Percentiles rank a stretch among this genome's conserved stretches.
phyloP scores from a whole-genome alignment of 768 basidiomycete species.

The Fomitopsis pulvina region DNA sequence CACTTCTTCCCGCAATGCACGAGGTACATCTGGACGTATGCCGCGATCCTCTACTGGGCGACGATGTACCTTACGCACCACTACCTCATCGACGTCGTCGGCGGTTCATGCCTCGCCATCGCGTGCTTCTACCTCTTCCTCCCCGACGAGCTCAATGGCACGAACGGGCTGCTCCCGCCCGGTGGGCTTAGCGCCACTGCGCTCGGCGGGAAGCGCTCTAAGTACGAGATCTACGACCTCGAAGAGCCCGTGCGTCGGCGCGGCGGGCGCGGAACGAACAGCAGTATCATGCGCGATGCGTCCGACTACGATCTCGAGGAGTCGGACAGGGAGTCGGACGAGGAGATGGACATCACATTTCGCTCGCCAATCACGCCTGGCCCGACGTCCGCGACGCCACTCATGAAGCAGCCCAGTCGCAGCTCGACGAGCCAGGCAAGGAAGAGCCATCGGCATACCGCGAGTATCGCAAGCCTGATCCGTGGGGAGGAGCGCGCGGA shows the following conservation, averaged over 20 bases:
- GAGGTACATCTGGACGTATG: constrained; percentile 75
- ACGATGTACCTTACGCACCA: constrained; percentile 99
- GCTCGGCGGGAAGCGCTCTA: constrained; percentile 34
- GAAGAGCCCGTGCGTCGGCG: constrained; percentile 45
- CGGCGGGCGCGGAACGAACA: constrained; percentile 20
- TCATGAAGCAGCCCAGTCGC: constrained; percentile 25
- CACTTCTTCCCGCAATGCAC: constrained; percentile 86
- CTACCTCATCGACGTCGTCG: constrained; percentile 97
- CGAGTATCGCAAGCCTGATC: constrained; percentile 79
- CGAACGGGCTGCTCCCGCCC: constrained; percentile 46
- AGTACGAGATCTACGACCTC: constrained; percentile 75
- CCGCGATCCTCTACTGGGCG: constrained; percentile 87
- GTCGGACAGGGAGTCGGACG: constrained; percentile 46
- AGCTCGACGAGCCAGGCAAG: constrained; percentile 19
- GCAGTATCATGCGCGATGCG: constrained; percentile 31
- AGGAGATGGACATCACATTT: constrained; percentile 63
- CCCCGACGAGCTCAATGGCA: constrained; percentile 67
- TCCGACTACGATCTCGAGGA: constrained; percentile 54
- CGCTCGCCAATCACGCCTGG: constrained; percentile 47
- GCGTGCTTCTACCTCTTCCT: constrained; percentile 85
- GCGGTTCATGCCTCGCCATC: constrained; percentile 86
- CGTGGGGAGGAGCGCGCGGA: constrained; percentile 72
- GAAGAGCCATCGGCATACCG: constrained; percentile 68
- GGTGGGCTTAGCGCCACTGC: constrained; percentile 29
- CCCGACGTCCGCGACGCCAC: constrained; percentile 30